Evolutionary conservation across 1,284 basidiomycete species (phyloP).

Genomic region (Apiotrichum gracile): DNA sequence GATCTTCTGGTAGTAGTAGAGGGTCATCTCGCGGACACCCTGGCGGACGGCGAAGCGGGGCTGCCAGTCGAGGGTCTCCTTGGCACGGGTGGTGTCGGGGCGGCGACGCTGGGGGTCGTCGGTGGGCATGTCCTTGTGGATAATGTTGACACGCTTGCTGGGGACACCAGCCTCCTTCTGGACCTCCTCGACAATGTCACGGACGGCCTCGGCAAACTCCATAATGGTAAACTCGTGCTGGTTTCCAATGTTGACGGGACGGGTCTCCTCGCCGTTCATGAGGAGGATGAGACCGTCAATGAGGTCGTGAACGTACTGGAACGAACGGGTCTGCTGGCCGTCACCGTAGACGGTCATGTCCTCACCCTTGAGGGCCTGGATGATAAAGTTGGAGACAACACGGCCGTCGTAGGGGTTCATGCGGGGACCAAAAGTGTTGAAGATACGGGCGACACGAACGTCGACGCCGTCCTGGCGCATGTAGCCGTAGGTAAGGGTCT

Average conservation of each 20-base stretch:
- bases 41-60: constrained; percentile 61
- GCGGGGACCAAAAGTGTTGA: constrained; percentile 59
- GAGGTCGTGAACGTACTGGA: constrained; percentile 70
- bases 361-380: constrained; percentile 89
- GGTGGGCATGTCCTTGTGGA: constrained; percentile 77
- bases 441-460: constrained; percentile 90
- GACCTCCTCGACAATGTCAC: constrained; percentile 82
- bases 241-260: constrained; percentile 93
- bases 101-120: constrained; percentile 93
- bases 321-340: constrained; percentile 89
- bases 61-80: constrained; percentile 79
- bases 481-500: constrained; percentile 92
- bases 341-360: constrained; percentile 97
- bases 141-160: constrained; percentile 60
- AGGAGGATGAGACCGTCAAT: constrained; percentile 67
- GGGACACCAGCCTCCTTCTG: constrained; percentile 70
- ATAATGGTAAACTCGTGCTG: constrained; percentile 88
- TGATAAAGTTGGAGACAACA: constrained; percentile 97
- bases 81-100: constrained; percentile 86
- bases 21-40: constrained; percentile 32
- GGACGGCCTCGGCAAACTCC: constrained; percentile 80
- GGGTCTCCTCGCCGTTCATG: constrained; percentile 85
- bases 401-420: constrained; percentile 96
- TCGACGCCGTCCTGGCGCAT: constrained; percentile 90
- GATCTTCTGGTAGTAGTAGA: constrained; percentile 17